Percentiles rank a stretch among this genome's conserved stretches.
These are phyloP conservation scores for Coffea eugenioides DNA, from an alignment of 257 asterid genomes.

Conservation along the genomic window DNA sequence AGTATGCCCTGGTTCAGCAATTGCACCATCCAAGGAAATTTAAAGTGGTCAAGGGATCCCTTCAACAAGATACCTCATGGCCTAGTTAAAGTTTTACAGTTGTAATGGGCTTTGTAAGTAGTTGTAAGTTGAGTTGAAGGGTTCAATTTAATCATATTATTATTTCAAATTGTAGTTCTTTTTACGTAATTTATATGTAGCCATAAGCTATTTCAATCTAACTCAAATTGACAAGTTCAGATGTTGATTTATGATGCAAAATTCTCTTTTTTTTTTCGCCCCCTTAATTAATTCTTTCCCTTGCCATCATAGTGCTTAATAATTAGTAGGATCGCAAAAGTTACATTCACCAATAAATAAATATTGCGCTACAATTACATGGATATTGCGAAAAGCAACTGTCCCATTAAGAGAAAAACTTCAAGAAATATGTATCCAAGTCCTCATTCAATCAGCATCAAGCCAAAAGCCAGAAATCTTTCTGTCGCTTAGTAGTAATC, in stretches of 20 bases:
- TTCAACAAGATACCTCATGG: neutral
- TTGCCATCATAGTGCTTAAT: neutral
- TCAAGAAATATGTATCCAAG: neutral
- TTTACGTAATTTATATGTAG: too few relatives aligned
- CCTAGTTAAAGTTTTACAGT: neutral
- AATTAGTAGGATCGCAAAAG: neutral
- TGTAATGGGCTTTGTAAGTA: neutral
- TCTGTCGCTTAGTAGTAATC: constrained; percentile 74
- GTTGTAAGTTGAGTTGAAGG: too few relatives aligned
- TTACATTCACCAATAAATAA: neutral
- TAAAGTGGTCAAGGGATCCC: neutral
- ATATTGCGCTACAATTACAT: neutral
- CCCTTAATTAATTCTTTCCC: too few relatives aligned
- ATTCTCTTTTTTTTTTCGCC: neutral
- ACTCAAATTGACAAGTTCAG: neutral
- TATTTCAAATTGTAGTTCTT: too few relatives aligned
- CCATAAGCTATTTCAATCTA: neutral
- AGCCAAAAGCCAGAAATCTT: constrained; percentile 92
- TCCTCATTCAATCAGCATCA: constrained; percentile 20
- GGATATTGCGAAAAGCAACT: neutral
- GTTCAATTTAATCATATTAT: too few relatives aligned
- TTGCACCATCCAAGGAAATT: neutral
- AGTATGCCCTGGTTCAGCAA: neutral
- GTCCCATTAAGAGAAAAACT: neutral
- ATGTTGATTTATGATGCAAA: neutral